A percentile compares a stretch with the other conserved stretches of the same genome.
These are phyloP conservation scores for Populus hybrid DNA, from an alignment of 441 rosid genomes.

Conservation along the genomic window DNA sequence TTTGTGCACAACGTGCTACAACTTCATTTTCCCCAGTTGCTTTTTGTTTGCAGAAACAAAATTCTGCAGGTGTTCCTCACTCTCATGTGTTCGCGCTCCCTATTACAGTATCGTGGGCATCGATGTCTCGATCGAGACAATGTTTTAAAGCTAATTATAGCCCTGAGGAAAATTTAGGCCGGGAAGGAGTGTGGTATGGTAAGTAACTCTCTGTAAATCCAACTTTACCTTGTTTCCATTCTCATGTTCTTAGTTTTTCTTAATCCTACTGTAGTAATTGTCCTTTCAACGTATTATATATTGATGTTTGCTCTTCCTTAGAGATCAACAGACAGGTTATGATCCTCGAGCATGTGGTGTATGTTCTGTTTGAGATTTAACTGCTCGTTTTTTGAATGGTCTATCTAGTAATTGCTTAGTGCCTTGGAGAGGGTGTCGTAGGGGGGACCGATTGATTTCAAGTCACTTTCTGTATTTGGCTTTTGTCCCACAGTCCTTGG, in stretches of 20 bases:
- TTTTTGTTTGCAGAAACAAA: neutral
- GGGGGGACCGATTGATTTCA: constrained; percentile 55
- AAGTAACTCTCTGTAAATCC: neutral
- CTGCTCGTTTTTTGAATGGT: constrained; percentile 29
- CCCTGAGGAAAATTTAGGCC: neutral
- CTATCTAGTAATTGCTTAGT: constrained; percentile 25
- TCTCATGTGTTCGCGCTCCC: neutral
- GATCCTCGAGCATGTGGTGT: neutral
- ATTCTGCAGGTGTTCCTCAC: neutral
- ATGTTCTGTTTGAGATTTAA: constrained; percentile 38
- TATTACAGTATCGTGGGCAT: neutral
- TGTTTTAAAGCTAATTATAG: neutral
- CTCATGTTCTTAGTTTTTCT: constrained; percentile 7
- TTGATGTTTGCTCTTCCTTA: constrained; percentile 15
- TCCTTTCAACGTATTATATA: constrained; percentile 8
- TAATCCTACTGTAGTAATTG: constrained; percentile 11
- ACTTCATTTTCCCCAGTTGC: neutral
- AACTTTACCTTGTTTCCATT: neutral
- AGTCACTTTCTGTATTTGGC: constrained; percentile 57
- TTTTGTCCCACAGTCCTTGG: constrained; percentile 64
- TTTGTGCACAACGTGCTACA: neutral
- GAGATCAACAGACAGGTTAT: constrained; percentile 2
- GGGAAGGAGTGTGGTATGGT: neutral
- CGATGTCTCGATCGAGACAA: neutral
- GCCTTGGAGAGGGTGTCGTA: constrained; percentile 23